phyloP scores from a whole-genome alignment of 2,329 filamentous ascomycete genomes.

The Apiospora marii region DNA sequence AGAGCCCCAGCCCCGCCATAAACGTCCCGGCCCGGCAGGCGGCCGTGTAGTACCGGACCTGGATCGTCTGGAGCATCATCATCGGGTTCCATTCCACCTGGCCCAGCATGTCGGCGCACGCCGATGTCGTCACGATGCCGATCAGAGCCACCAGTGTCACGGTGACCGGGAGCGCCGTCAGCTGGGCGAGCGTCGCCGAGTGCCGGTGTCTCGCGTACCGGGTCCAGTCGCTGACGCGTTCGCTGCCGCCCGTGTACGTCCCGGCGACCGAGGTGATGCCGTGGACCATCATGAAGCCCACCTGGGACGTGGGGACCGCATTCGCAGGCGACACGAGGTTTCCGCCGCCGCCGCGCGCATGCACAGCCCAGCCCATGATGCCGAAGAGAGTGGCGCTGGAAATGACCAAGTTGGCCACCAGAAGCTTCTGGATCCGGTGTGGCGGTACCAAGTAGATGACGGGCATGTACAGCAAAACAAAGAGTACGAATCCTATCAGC shows the following conservation, averaged over 20 bases:
- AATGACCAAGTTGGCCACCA: conserved; percentile 27
- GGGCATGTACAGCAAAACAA: conserved; percentile 30
- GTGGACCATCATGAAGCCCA: conserved; percentile 30
- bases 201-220: conserved; percentile 29
- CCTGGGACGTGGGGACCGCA: conserved; percentile 22
- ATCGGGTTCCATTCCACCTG: conserved; percentile 30
- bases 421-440: conserved; percentile 28
- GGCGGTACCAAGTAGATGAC: conserved; percentile 29
- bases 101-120: conserved; percentile 27
- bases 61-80: conserved; percentile 29
- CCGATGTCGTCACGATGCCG: conserved; percentile 30
- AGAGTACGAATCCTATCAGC: conserved; percentile 37
- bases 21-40: conserved; percentile 30
- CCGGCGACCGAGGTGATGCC: conserved; percentile 30
- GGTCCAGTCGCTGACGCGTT: conserved; percentile 29
- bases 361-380: conserved; percentile 30
- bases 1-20: conserved; percentile 30
- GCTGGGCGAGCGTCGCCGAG: conserved; percentile 29
- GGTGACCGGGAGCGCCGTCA: conserved; percentile 29
- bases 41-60: conserved; percentile 26
- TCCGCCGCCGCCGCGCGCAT: conserved; percentile 27
- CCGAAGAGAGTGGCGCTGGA: conserved; percentile 29
- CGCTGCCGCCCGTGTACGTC: conserved; percentile 28
- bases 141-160: conserved; percentile 29
- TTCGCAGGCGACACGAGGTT: conserved; percentile 28